Evolutionary conservation across 192 early-diverging fungal species (phyloP).

Genomic region (Coemansia sp.): DNA sequence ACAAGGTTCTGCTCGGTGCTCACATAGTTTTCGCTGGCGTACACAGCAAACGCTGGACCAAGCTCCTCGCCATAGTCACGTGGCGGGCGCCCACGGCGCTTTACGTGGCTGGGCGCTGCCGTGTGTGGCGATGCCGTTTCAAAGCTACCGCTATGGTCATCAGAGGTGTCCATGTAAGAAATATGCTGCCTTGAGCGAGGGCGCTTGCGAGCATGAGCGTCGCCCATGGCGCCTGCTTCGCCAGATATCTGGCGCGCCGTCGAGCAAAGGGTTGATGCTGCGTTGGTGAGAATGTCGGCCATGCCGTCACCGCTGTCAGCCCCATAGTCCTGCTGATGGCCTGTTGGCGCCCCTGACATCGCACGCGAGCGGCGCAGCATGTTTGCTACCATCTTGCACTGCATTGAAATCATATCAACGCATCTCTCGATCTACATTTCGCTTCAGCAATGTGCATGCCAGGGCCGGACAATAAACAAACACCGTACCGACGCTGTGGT

Average conservation of each 20-base stretch:
- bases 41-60: constrained; percentile 51
- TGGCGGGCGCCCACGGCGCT: constrained; percentile 55
- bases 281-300: constrained; percentile 40
- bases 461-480: too few species aligned
- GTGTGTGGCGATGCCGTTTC: constrained; percentile 15
- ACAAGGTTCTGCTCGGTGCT: constrained; percentile 18
- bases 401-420: constrained; percentile 55
- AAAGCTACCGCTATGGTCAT: constrained; percentile 11
- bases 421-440: constrained; percentile 48
- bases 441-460: not conserved
- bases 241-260: constrained; percentile 33
- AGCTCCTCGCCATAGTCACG: constrained; percentile 55
- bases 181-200: constrained; percentile 19
- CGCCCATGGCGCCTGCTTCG: constrained; percentile 6
- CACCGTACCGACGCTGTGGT: not conserved
- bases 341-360: constrained; percentile 15
- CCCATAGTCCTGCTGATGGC: constrained; percentile 6
- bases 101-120: constrained; percentile 31
- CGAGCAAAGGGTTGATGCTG: constrained; percentile 30
- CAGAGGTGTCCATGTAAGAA: constrained; percentile 9
- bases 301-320: constrained; percentile 30
- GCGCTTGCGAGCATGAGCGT: constrained; percentile 30
- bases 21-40: constrained; percentile 39
- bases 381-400: constrained; percentile 51
- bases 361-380: constrained; percentile 52